Base-by-base conservation (phyloP, 2,329 filamentous ascomycete genomes). In the Colletotrichum liriopes region DNA sequence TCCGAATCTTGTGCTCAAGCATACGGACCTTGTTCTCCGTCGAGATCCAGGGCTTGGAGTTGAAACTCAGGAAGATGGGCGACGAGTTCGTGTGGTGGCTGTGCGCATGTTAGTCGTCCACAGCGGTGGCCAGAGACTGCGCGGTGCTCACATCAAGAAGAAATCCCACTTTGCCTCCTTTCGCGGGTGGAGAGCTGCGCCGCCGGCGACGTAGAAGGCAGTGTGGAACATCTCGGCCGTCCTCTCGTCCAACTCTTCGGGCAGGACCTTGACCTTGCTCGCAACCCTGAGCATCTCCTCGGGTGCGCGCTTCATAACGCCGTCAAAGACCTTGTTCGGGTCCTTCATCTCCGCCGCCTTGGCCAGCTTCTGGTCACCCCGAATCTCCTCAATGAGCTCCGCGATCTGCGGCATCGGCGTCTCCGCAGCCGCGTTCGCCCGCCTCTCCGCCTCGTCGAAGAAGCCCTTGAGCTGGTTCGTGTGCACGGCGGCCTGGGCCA, bases 91-190 rank as follows among this genome's bases (percentile, higher is more conserved):
- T 84, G 77, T 91, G 90, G 81, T 98, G 95, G 77, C 95, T 95
- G 78, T 1, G 3, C 35, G 12, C 7, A 11, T 3, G 52, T 76
- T 35, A 72, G 61, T n/a, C 18, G 16, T 16, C 9, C 60, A 52
- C 5, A 26, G 29, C 43, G 26, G 41, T 11, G 29, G 18, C 18
- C 51, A 54, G 45, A 29, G n/a, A 9, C 51, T 23, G 7, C 51
- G 7, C 51, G 7, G 2, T n/a, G 73, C 86, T 81, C 75, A 86
- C 88, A 89, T 88, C 67, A 90, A 75, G 84, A 92, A 96, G 80
- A 98, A 98, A 79, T 98, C 95, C 79, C 94, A 91, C 79, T 93
- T 95, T 61, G 92, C 85, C 29, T 86, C 81, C 79, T 95, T 93
- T 1, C 86, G 85, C 0, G 89, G 89, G 39, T 88, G 85, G 76